These are phyloP conservation scores for Dioscorea alata DNA, from an alignment of 106 monocot species.

Conservation along the genomic window DNA sequence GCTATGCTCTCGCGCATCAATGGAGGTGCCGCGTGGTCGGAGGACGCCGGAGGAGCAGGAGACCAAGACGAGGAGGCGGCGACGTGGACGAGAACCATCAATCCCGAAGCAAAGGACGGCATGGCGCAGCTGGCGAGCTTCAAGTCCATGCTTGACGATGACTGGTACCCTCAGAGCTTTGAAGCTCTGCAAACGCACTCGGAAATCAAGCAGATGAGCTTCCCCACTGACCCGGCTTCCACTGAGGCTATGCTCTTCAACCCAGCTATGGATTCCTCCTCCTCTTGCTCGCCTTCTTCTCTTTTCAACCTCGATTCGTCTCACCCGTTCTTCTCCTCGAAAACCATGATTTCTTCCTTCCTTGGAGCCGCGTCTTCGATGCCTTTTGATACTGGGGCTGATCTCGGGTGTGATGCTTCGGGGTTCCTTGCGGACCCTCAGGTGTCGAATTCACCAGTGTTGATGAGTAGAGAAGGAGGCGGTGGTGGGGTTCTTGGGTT, in stretches of 20 bases:
- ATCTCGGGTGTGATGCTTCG: neutral
- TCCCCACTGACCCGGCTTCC: constrained; percentile 1
- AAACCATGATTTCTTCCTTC: neutral
- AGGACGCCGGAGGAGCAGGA: constrained; percentile 16
- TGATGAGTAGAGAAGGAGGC: constrained; percentile 10
- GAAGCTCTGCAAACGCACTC: constrained; percentile 16
- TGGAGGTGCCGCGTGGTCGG: constrained; percentile 34
- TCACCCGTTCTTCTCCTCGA: constrained; percentile 8
- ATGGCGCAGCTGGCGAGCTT: constrained; percentile 28
- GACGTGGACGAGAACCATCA: constrained; percentile 13
- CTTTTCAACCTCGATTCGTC: constrained; percentile 3
- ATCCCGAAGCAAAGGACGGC: constrained; percentile 29
- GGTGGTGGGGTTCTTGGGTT: constrained; percentile 15
- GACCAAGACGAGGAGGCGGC: neutral
- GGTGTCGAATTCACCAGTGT: constrained; percentile 4
- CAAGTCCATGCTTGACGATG: constrained; percentile 67
- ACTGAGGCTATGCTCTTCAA: constrained; percentile 12
- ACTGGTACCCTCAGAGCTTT: constrained; percentile 24
- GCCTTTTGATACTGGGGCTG: constrained; percentile 15
- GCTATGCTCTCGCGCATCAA: constrained; percentile 34
- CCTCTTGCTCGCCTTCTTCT: constrained; percentile 21
- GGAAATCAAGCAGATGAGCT: constrained; percentile 13
- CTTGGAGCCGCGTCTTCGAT: constrained; percentile 3
- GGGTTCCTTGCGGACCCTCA: constrained; percentile 1
- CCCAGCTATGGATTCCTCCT: constrained; percentile 13